Evolutionary conservation across 2,329 filamentous ascomycete species (phyloP).

Genomic region (Incumbomyces lentus): DNA sequence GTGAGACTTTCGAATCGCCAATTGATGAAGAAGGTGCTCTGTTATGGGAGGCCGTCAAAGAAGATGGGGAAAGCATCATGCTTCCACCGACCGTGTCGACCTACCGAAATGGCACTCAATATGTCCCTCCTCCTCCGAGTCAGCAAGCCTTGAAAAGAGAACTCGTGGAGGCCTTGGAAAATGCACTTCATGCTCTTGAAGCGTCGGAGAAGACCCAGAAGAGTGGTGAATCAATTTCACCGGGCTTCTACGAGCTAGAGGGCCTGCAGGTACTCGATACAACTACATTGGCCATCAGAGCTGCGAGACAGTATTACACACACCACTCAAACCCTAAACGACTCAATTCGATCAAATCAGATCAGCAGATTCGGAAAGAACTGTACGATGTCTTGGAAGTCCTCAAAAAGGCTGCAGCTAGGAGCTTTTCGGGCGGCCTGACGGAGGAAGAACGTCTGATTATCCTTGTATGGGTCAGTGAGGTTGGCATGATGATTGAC

Average conservation of each 20-base stretch:
- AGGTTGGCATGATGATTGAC: slow-evolving; percentile 65
- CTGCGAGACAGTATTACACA: slow-evolving; percentile 94
- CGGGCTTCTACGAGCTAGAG: slow-evolving; percentile 75
- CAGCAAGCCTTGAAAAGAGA: slow-evolving; percentile 65
- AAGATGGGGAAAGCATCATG: slow-evolving; percentile 63
- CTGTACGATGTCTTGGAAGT: slow-evolving; percentile 80
- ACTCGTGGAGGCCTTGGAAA: slow-evolving; percentile 56
- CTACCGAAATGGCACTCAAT: slow-evolving; percentile 75
- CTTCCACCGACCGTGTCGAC: slow-evolving; percentile 96
- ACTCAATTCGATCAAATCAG: slow-evolving; percentile 75
- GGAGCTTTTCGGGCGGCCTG: slow-evolving; percentile 76
- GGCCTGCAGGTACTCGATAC: slow-evolving; percentile 88
- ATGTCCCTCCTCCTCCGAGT: slow-evolving; percentile 73
- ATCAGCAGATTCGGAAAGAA: slow-evolving; percentile 74
- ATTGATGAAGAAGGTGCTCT: slow-evolving; percentile 39
- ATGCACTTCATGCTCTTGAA: slow-evolving; percentile 57
- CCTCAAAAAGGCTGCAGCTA: slow-evolving; percentile 78
- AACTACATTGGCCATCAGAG: slow-evolving; percentile 87
- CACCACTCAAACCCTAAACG: slow-evolving; percentile 78
- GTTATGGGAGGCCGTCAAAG: slow-evolving; percentile 40
- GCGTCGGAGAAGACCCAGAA: slow-evolving; percentile 22
- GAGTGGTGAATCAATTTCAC: slow-evolving; percentile 37
- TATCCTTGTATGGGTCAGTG: slow-evolving; percentile 68
- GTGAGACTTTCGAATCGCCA: slow-evolving; percentile 42
- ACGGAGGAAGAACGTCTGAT: slow-evolving; percentile 64